phyloP scores from a whole-genome alignment of 306 rosid genomes.

The Lotus japonicus region DNA sequence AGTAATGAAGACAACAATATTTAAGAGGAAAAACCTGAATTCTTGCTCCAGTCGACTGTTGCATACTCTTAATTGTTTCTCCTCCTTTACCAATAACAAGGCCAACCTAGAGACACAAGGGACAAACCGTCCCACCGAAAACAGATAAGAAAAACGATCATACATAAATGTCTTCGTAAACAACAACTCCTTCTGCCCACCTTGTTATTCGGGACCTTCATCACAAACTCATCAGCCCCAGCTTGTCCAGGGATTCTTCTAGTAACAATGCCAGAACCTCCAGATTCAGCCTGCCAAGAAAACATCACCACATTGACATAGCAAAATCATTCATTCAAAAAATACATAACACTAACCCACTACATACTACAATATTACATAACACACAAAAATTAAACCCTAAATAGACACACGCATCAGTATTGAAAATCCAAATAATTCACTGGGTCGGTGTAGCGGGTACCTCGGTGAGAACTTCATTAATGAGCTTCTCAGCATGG shows the following conservation, averaged over 20 bases:
- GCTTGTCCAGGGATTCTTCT: conserved; percentile 62
- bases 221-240: conserved; percentile 75
- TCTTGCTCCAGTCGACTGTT: conserved; percentile 79
- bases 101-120: conserved; percentile 58
- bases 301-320: not conserved
- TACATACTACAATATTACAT: not conserved
- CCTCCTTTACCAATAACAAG: conserved; percentile 97
- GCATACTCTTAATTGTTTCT: conserved; percentile 92
- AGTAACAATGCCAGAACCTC: conserved; percentile 70
- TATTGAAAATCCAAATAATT: not conserved
- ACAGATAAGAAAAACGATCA: not conserved
- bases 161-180: not conserved
- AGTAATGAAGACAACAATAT: not conserved
- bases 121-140: not conserved
- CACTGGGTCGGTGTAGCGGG: too few species aligned
- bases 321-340: not conserved
- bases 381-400: not conserved
- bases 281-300: conserved; percentile 78
- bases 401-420: not conserved
- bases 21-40: conserved; percentile 59
- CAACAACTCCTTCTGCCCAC: conserved; percentile 20
- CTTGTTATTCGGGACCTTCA: conserved; percentile 87
- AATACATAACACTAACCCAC: not conserved
- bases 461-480: conserved; percentile 88
- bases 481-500: conserved; percentile 76